Base-by-base conservation (phyloP, 805 yeast species). In the Metahyphopichia silvanorum region DNA sequence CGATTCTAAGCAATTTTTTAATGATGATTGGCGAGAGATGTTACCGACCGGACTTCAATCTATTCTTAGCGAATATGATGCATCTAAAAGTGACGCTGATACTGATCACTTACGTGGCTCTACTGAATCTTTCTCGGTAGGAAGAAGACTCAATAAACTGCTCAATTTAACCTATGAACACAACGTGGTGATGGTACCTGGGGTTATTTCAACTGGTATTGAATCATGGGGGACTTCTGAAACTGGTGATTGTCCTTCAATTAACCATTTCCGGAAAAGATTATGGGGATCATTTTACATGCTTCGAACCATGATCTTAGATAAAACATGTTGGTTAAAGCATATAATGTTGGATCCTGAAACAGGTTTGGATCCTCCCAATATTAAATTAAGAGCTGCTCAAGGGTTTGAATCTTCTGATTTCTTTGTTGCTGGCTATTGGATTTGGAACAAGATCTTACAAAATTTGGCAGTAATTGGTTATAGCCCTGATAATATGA, bases 361-460 rank as follows among this genome's bases (percentile, higher is more conserved):
- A 35, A 93, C 98, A 0, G 98, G 98, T 0, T 63, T 93, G 16
- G 98, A 93, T 55, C 98, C 98, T 1, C 82, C 84, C 1, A 75
- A 84, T 33, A 74, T 86, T 46, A 82, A 71, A 46, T 53, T 93
- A 16, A 68, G 98, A 35, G 94, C 98, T 0, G 91, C 96, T 1
- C 95, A 86, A 55, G 98, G 98, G 0, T 86, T 93, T 55, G 97
- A 89, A 48, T 93, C 96, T 1, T 93, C 96, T 1, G 98, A 93
- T 60, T 93, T 87, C 59, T 93, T 93, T 51, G 79, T 93, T 58
- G 86, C 97, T 3, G 98, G 98, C 0, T 93, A 93, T 57, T 93
- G 98, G 98, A 86, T 93, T 49, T 93, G 98, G 98, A 87, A 86
- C 55, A 93, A 93, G 55, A 77, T 93, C 32, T 68, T 93, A n/a